phyloP scores from a whole-genome alignment of 441 rosid species.

The Macaranga tanarius region DNA sequence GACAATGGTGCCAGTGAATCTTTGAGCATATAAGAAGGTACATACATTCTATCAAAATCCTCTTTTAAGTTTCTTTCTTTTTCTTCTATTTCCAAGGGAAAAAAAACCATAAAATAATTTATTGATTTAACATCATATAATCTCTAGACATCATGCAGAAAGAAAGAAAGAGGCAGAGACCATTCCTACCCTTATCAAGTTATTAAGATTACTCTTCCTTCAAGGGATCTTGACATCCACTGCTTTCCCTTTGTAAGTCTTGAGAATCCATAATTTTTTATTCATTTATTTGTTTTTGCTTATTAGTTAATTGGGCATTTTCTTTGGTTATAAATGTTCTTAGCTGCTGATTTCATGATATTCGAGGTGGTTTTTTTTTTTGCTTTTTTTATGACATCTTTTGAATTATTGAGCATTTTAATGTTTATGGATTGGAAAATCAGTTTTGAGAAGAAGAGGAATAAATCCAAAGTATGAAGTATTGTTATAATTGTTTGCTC shows the following conservation, averaged over 20 bases:
- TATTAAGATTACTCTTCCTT: conserved; percentile 86
- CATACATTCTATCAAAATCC: neutral
- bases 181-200: conserved; percentile 65
- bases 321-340: too few species aligned
- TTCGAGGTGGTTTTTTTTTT: neutral
- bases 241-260: conserved; percentile 64
- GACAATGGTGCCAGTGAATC: conserved; percentile 54
- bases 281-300: neutral
- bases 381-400: neutral
- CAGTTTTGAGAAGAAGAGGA: too few species aligned
- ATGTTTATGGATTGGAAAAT: too few species aligned
- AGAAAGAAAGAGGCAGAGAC: conserved; percentile 59
- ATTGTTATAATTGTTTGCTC: neutral
- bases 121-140: conserved; percentile 12
- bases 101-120: too few species aligned
- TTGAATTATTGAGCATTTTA: neutral
- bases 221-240: conserved; percentile 84
- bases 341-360: neutral
- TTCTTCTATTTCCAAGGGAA: too few species aligned
- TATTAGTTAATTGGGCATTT: conserved; percentile 1
- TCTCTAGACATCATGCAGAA: conserved; percentile 51
- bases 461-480: too few species aligned
- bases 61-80: neutral
- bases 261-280: too few species aligned
- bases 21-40: conserved; percentile 49